Evolutionary conservation across 768 basidiomycete species (phyloP), one percentile per base, ranked within the genome.

Genomic region (Suillus variegatus): DNA sequence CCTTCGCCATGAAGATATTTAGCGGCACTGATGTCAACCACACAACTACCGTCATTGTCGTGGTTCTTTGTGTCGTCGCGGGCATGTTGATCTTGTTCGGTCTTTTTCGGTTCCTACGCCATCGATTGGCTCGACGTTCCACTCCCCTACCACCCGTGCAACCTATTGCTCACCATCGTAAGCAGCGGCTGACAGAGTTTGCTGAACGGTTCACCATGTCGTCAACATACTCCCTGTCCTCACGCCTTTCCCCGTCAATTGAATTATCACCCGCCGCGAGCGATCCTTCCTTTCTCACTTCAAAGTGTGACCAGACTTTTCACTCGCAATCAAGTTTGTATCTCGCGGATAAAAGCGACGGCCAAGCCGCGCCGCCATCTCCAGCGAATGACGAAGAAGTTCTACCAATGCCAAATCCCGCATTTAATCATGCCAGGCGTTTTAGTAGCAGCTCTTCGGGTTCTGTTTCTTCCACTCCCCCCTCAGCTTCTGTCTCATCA

Each of bases 141-240:
- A 77, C 73, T 0, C 89, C 90, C 4, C 79, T 90, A 0, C 90
- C 89, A 0, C 89, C 87, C 16, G 80, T 86, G 13, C 89, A 90
- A 67, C 85, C 86, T 18, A 84, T 90, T 28, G 87, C 88, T 6
- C 86, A 86, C 68, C 84, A 86, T 62, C 82, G 89, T 16, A 82
- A 85, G 67, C 82, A 82, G 38, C 80, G 83, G 61, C 70, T 82
- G n/a, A 76, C 81, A 10, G 79, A 81, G 46, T 75, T 82, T 51
- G 75, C 82, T 6, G 74, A 71, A 40, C 68, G 65, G 61, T 73
- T 69, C 57, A 60, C 64, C 20, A 38, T 28, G 16, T 67, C 64
- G 61, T 69, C 67, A 35, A 72, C 72, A 13, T 77, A 74, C 71
- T 68, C 69, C 47, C 70, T 73, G 46, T 57, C 69, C 9, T 63